Base-by-base conservation (phyloP, 345 rosid genomes). In the Hibiscus mutabilis region DNA sequence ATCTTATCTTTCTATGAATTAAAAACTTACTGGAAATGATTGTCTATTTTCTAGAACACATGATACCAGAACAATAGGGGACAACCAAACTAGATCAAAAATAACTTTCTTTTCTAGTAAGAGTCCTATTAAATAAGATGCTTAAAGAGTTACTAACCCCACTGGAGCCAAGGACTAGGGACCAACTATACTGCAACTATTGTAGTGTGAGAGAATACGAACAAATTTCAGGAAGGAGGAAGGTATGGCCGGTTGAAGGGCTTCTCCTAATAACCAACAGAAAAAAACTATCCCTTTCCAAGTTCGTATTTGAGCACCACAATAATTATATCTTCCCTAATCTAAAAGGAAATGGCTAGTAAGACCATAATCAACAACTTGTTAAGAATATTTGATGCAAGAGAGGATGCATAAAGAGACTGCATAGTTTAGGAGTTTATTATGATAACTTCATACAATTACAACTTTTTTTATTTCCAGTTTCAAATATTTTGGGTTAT, bases 381-480 rank as follows among this genome's bases (percentile, higher is more conserved):
- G 51, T 40, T 63, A 37, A 40, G 51, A 63, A 40, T 40, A 27
- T 63, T 61, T 61, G 66, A 33, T 19, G 68, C 47, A 40, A 63
- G 51, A 40, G 29, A 37, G 29, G 49, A 63, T 63, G 51, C 40
- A 63, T 10, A 63, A 63, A 18, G 49, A 40, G 67, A 29, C 27
- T 61, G 14, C 18, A 3, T n/a, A 10, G 40, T 31, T 31, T 19
- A 10, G 29, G 9, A 37, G 68, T 19, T 40, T 40, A 63, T 63
- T 19, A 63, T 18, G 49, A 37, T 37, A 37, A 40, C 29, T 4
- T 40, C 15, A 44, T 19, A 21, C 25, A 40, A 63, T 40, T 37
- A 40, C 51, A 63, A 25, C 29, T 37, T 40, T 35, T n/a, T 40
- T 37, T 63, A 19, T 18, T 37, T 63, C 29, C 27, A 5, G 11